Evolutionary conservation across 331 rosid genomes (phyloP).

Genomic region (Arachis monticola): DNA sequence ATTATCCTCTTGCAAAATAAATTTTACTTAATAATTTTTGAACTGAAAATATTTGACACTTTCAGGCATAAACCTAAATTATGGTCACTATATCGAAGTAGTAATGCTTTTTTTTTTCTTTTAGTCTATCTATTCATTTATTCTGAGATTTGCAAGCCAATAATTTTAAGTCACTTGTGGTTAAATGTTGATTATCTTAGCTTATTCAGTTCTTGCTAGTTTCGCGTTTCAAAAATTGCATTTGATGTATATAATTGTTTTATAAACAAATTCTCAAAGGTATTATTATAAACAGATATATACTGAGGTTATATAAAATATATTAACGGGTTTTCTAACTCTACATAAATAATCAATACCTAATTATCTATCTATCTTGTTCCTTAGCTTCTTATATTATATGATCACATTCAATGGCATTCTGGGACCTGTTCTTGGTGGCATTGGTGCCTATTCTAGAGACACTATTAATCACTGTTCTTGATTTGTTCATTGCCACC

Average conservation of each 20-base stretch:
- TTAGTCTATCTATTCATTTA: conserved; percentile 8
- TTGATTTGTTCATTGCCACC: conserved; percentile 30
- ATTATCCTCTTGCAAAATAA: conserved; percentile 22
- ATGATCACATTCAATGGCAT: conserved; percentile 1
- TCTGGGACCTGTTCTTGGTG: conserved; percentile 31
- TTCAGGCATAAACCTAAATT: conserved; percentile 80
- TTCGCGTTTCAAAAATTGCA: conserved; percentile 19
- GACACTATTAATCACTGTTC: conserved; percentile 28
- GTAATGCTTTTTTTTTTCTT: conserved; percentile 5
- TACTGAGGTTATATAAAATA: no score
- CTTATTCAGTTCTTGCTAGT: conserved; percentile 24
- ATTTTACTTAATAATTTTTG: conserved; percentile 9
- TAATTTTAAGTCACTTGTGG: conserved; percentile 12
- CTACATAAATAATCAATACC: no score
- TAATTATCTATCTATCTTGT: no score
- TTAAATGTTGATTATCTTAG: neutral
- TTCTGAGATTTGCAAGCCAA: conserved; percentile 6
- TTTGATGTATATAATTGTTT: neutral
- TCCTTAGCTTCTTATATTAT: no score
- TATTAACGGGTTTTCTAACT: no score
- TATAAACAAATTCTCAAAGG: no score
- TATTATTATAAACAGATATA: no score
- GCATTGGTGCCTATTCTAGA: conserved; percentile 29
- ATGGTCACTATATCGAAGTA: conserved; percentile 98
- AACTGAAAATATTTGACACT: conserved; percentile 31